Conservation (phyloP, 192 early-diverging fungal genomes). For the Phlyctochytrium planicorne region DNA sequence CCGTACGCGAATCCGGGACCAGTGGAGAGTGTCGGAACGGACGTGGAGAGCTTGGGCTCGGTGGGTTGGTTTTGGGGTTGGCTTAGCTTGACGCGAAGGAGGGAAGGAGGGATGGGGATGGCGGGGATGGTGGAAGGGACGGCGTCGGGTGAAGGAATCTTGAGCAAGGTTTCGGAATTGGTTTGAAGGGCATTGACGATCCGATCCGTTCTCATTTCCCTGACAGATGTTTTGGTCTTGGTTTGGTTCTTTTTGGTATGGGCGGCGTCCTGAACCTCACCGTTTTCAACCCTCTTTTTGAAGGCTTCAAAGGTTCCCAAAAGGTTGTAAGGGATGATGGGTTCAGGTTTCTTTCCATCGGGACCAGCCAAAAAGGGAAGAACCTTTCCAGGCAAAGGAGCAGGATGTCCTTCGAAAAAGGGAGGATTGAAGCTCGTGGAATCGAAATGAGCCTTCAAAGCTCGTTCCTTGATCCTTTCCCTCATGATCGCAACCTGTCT, state of each 20-base stretch:
- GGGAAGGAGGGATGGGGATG: background rate
- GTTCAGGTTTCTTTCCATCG: background rate
- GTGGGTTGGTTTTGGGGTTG: background rate
- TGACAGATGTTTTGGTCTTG: background rate
- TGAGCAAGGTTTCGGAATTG: background rate
- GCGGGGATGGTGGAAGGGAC: background rate
- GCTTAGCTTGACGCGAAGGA: background rate
- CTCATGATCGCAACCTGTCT: background rate
- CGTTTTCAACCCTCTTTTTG: background rate
- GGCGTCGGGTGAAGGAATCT: background rate
- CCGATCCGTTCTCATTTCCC: background rate
- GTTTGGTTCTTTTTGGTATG: background rate
- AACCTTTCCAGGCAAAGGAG: background rate
- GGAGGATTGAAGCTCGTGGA: background rate
- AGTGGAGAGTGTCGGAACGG: background rate
- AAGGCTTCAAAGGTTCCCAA: background rate
- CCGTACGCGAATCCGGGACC: constrained; percentile 32
- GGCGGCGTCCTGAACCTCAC: background rate
- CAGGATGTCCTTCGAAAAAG: background rate
- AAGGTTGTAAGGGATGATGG: background rate
- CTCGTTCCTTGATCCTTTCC: background rate
- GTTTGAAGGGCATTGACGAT: background rate
- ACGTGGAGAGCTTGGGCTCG: too few relatives aligned
- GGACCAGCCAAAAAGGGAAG: background rate
- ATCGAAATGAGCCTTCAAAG: background rate